Evolutionary conservation across 805 yeast genomes (phyloP), one percentile per base, ranked within the genome.

Genomic region (Candida coleopterorum): DNA sequence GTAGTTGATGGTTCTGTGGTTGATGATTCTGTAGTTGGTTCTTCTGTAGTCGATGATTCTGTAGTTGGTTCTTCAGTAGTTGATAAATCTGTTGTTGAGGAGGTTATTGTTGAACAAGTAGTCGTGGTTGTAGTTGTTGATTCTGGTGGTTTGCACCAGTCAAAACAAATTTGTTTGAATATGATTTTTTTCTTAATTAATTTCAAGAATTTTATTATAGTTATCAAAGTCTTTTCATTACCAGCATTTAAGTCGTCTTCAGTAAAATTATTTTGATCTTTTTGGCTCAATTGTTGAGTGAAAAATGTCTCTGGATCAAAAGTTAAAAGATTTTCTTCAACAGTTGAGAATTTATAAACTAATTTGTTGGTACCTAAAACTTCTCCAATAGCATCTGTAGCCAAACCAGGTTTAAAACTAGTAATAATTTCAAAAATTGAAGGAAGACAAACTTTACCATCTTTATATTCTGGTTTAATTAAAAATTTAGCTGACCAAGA

Each of bases 391-490:
- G 32, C 27, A 26, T 34, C 37, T 12, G 25, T 15, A 9, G 23
- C 41, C 22, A 24, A 17, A 33, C 41, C 36, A 32, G 40, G 34
- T 11, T 26, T 18, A 36, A 47, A 42, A 28, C 46, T 42, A 37
- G 38, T 39, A n/a, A 39, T 26, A 34, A 55, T 48, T 12, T 42
- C 40, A 40, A 55, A 53, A 24, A 41, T 44, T 21, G 41, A 36
- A 23, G 59, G 60, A 34, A 55, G 49, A 46, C 59, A 54, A 46
- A 49, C 49, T 37, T 44, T 42, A 24, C 47, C 48, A 14, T 37
- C 26, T 15, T 43, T 33, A 24, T 30, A 33, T 17, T 39, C 37
- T 24, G 58, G 53, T 34, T 48, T 42, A 16, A 56, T 47, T 7
- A 50, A 29, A 32, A 56, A 37, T 16, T 50, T 37, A 16, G 50